Conservation (phyloP, 148 eudicot species). For the Rhododendron griersonianum region DNA sequence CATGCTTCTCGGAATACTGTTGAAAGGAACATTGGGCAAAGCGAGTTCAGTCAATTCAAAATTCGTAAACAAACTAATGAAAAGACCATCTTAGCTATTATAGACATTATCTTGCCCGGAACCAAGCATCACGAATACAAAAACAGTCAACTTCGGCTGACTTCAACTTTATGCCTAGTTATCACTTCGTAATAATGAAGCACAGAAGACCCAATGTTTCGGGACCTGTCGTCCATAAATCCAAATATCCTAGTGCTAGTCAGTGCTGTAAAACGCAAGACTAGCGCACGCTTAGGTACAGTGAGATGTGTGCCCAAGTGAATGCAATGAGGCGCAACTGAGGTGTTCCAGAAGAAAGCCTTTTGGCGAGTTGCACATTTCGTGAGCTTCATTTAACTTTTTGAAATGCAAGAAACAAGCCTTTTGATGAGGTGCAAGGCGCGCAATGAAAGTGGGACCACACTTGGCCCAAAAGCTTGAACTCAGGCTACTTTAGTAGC, state of each 20-base stretch:
- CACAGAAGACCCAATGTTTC: not conserved
- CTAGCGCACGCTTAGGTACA: not conserved
- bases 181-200: not conserved
- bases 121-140: conserved; percentile 5
- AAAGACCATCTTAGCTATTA: not conserved
- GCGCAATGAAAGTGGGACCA: not conserved
- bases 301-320: not conserved
- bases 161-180: not conserved
- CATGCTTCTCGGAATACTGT: not conserved
- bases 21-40: not conserved
- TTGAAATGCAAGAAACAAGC: not conserved
- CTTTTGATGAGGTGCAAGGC: not conserved
- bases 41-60: not conserved
- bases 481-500: not conserved
- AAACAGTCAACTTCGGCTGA: not conserved
- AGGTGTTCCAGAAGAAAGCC: not conserved
- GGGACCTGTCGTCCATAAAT: not conserved
- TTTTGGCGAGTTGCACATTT: not conserved
- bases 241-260: not conserved
- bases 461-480: not conserved
- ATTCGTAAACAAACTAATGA: not conserved
- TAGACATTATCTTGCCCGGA: not conserved
- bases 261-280: not conserved
- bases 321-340: not conserved
- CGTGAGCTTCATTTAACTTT: not conserved